Base-by-base conservation (phyloP, 495 filamentous ascomycete genomes). In the Hypoxylon trugodes region DNA sequence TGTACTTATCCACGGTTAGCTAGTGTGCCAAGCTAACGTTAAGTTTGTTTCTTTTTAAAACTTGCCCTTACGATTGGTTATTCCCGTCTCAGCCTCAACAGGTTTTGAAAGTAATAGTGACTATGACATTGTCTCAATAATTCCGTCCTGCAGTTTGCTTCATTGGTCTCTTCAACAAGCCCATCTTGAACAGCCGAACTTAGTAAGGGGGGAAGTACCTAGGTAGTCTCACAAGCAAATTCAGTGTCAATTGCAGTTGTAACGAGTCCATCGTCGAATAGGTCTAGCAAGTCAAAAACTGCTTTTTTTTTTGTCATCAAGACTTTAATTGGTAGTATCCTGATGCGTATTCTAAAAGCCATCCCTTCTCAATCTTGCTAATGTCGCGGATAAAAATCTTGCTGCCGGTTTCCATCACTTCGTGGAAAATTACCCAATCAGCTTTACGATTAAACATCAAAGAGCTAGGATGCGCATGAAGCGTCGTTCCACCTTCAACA, bases 391-490 rank as follows among this genome's bases (percentile, higher is more conserved):
- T 96, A 63, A 89, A 98, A 0, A 84, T 93, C 80, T 97, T 98
- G 53, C 85, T 83, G 12, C 91, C 89, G 16, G 91, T 96, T 75
- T 98, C 93, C 81, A 97, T 86, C 47, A 97, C 86, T 73, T 98
- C 96, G 69, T 96, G 90, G 70, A 98, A 98, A 36, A 98, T 86
- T 7, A 98, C 93, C 95, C 95, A 98, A 65, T 98, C 94, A 13
- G 91, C 92, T 79, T 96, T 97, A 38, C 95, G 87, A 76, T 97
- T 96, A 82, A 98, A 98, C 89, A 98, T 92, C 68, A 98, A 75
- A 13, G 90, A 95, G 68, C 86, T 96, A 2, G 95, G 96, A 76
- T 98, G 95, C 15, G 92, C 92, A 79, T 96, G 86, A 30, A 98
- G 78, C 37, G 85, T 84, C 35, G 77, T 82, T 5, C 84, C 86